Evolutionary conservation across 1,139 yeast genomes (phyloP).

Genomic region (Keqinozyma sinolaborantium): DNA sequence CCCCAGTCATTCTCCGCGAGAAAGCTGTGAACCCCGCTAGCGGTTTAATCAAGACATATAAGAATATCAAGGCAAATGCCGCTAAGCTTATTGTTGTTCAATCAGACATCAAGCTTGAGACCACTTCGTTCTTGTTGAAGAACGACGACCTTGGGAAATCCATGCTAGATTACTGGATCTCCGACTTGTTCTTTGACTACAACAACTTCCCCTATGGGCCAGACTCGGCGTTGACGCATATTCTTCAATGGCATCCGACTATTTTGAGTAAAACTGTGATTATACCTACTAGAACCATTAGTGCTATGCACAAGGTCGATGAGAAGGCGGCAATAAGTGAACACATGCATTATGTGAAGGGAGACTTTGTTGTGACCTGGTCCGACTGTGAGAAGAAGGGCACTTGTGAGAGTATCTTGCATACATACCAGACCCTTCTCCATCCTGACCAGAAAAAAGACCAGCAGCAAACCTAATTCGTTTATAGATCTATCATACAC

Average conservation of each 20-base stretch:
- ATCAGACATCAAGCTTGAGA: conserved; percentile 54
- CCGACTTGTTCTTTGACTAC: conserved; percentile 64
- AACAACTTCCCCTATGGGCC: conserved; percentile 58
- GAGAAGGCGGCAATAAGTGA: conserved; percentile 26
- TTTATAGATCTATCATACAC: background rate
- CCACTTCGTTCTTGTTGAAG: conserved; percentile 64
- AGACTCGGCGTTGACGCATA: conserved; percentile 70
- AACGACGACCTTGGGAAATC: conserved; percentile 65
- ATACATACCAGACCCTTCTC: conserved; percentile 24
- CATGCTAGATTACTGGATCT: conserved; percentile 72
- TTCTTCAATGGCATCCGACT: conserved; percentile 91
- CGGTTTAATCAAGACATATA: conserved; percentile 69
- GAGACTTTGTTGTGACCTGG: conserved; percentile 65
- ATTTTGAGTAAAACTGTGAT: conserved; percentile 68
- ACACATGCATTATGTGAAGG: conserved; percentile 46
- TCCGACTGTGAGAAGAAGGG: conserved; percentile 46
- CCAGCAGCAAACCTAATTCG: conserved; percentile 1
- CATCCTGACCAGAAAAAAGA: conserved; percentile 4
- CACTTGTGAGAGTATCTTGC: conserved; percentile 51
- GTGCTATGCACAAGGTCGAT: conserved; percentile 23
- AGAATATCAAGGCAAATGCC: conserved; percentile 49
- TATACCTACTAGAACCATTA: conserved; percentile 52
- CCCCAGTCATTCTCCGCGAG: conserved; percentile 57
- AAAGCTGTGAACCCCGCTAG: conserved; percentile 67
- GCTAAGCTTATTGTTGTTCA: conserved; percentile 66